A percentile compares a stretch with the other conserved stretches of the same genome.
Conservation (phyloP, 139 green algal species). For the Axilococcus clingmanii region DNA sequence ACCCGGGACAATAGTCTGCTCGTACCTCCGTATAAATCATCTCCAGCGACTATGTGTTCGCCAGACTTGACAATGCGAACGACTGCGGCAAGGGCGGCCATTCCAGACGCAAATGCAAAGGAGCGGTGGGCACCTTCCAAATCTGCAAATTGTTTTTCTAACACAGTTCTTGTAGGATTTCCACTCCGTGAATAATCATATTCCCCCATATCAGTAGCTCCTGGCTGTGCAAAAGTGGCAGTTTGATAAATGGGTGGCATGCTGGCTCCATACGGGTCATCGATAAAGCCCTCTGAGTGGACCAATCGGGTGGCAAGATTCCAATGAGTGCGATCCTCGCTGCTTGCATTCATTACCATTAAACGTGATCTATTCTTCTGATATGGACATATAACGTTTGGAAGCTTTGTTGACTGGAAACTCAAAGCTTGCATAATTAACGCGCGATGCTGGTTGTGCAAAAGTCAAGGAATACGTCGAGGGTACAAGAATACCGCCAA, state of each 20-base stretch:
- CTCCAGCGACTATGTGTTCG: slow-evolving; percentile 77
- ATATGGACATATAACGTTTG: no score
- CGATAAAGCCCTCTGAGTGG: slow-evolving; percentile 8
- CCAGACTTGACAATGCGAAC: slow-evolving; percentile 36
- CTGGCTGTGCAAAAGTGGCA: slow-evolving; percentile 72
- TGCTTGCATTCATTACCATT: no score
- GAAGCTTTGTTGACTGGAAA: no score
- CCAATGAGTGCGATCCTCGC: not conserved
- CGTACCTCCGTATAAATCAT: slow-evolving; percentile 97
- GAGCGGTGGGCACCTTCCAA: slow-evolving; percentile 75
- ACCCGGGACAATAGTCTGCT: slow-evolving; percentile 67
- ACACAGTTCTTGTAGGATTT: slow-evolving; percentile 82
- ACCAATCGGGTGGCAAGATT: slow-evolving; percentile 38
- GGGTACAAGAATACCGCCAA: no score
- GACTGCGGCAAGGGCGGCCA: slow-evolving; percentile 76
- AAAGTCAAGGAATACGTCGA: no score
- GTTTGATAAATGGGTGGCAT: slow-evolving; percentile 93
- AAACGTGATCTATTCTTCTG: no score
- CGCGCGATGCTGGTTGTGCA: no score
- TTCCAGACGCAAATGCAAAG: slow-evolving; percentile 90
- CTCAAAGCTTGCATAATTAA: no score
- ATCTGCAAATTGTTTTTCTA: slow-evolving; percentile 68
- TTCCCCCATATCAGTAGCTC: slow-evolving; percentile 59
- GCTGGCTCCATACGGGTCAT: slow-evolving; percentile 74
- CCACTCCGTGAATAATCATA: slow-evolving; percentile 97